Base-by-base conservation (phyloP, 1,284 basidiomycete species). In the Gomphus bonarii region DNA sequence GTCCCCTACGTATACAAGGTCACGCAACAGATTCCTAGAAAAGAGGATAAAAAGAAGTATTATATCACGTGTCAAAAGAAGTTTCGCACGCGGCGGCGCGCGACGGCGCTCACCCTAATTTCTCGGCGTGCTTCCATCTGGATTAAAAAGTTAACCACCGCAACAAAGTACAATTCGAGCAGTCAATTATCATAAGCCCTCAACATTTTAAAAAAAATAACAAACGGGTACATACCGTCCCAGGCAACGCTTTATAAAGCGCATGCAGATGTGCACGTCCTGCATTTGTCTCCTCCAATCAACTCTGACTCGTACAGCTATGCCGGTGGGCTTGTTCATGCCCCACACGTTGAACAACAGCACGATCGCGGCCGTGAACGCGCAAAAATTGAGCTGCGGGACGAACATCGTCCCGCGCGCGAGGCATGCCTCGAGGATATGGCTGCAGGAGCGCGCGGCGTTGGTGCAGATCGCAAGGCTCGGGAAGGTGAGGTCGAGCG, bases 401-500 rank as follows among this genome's bases (percentile, higher is more conserved):
- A 63, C 59, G 3, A 65, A 60, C 16, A 63, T 40, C 1, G 51
- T 38, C 22, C 30, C 28, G 36, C 51, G 51, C 25, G 67, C 69
- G 55, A 71, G 67, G 57, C 76, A 74, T 3, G 77, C 70, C 62
- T 89, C 83, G 20, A 84, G 71, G 36, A 92, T 76, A 64, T 88
- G 88, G 44, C 79, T 81, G 59, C 84, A 88, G 2, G 84, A 83
- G 18, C 89, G 75, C 0, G 90, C 87, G 1, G 90, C 90, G 61
- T 89, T 91, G n/a, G 84, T 85, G 67, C 90, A 92, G 52, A 93
- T 91, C 0, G 88, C 84, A 11, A 91, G 74, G 0, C 86, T 88
- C 0, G 90, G 86, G 74, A 84, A 65, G 1, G 81, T 74, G 1
- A 84, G 66, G 0, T n/a, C n/a, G 12, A 33, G 25, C 1, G 47